These are phyloP conservation scores for Phytophthora sp. DNA, from an alignment of 352 stramenopile genomes.

Conservation along the genomic window DNA sequence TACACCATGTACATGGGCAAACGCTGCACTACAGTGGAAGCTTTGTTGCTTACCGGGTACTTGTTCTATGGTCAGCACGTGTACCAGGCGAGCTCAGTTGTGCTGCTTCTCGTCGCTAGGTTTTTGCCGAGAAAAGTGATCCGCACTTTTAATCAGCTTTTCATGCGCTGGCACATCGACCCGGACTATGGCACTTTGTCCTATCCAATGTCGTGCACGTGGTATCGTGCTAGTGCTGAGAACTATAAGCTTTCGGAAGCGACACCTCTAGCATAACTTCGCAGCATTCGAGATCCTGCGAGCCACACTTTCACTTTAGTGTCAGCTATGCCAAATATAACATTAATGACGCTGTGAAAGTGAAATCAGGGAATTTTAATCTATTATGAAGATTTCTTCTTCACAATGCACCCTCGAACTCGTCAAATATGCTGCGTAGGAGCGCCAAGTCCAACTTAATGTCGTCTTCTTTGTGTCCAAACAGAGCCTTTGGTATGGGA, in stretches of 20 bases:
- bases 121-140: slow-evolving; percentile 28
- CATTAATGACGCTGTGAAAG: no score
- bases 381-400: no score
- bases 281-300: no score
- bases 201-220: slow-evolving; percentile 24
- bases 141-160: slow-evolving; percentile 34
- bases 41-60: slow-evolving; percentile 29
- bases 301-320: no score
- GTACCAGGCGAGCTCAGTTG: slow-evolving; percentile 26
- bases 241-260: slow-evolving; percentile 30
- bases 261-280: slow-evolving; percentile 10
- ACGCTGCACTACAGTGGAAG: slow-evolving; percentile 27
- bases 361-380: no score
- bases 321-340: no score
- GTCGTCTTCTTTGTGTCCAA: no score
- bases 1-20: slow-evolving; percentile 20
- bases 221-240: slow-evolving; percentile 29
- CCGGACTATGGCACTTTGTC: slow-evolving; percentile 18
- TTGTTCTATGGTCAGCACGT: slow-evolving; percentile 31
- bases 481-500: no score
- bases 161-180: slow-evolving; percentile 32
- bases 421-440: no score
- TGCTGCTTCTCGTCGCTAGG: slow-evolving; percentile 26
- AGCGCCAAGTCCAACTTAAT: no score
- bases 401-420: no score